phyloP scores from a whole-genome alignment of 2,329 filamentous ascomycete species.

The Colletotrichum sidae region DNA sequence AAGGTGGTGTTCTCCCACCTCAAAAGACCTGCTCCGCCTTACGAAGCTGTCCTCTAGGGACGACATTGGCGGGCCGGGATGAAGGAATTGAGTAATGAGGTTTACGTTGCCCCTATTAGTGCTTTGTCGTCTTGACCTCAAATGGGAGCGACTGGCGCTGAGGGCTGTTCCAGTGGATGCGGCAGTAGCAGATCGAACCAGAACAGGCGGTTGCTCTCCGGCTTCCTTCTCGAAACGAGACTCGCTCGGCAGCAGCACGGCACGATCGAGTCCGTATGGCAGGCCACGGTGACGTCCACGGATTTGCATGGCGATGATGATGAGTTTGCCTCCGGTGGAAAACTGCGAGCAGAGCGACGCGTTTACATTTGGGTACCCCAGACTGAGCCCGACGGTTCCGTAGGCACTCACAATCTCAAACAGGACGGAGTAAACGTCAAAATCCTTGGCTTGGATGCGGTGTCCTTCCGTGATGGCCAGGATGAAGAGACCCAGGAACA shows the following conservation, averaged over 20 bases:
- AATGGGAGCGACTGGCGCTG: slow-evolving; percentile 39
- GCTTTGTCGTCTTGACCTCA: slow-evolving; percentile 42
- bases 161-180: slow-evolving; percentile 47
- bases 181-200: slow-evolving; percentile 51
- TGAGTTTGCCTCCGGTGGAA: slow-evolving; percentile 75
- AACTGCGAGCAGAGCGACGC: slow-evolving; percentile 88
- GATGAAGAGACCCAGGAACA: slow-evolving; percentile 93
- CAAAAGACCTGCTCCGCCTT: slow-evolving; percentile 30
- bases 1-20: slow-evolving; percentile 7
- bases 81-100: slow-evolving; percentile 59
- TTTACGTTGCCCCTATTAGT: slow-evolving; percentile 49
- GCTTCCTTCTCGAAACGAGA: slow-evolving; percentile 65
- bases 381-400: slow-evolving; percentile 90
- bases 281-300: slow-evolving; percentile 76
- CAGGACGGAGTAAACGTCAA: slow-evolving; percentile 76
- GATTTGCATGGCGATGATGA: slow-evolving; percentile 77
- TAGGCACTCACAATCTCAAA: slow-evolving; percentile 94
- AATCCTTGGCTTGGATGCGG: slow-evolving; percentile 72
- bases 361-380: slow-evolving; percentile 83
- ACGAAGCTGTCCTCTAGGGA: slow-evolving; percentile 44
- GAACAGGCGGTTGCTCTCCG: slow-evolving; percentile 56
- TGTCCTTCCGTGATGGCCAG: slow-evolving; percentile 88
- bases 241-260: slow-evolving; percentile 69
- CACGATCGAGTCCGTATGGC: slow-evolving; percentile 74
- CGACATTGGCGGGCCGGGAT: slow-evolving; percentile 56